Evolutionary conservation across 1,284 basidiomycete genomes (phyloP), one percentile per base, ranked within the genome.

Genomic region (Gomphus bonarii): DNA sequence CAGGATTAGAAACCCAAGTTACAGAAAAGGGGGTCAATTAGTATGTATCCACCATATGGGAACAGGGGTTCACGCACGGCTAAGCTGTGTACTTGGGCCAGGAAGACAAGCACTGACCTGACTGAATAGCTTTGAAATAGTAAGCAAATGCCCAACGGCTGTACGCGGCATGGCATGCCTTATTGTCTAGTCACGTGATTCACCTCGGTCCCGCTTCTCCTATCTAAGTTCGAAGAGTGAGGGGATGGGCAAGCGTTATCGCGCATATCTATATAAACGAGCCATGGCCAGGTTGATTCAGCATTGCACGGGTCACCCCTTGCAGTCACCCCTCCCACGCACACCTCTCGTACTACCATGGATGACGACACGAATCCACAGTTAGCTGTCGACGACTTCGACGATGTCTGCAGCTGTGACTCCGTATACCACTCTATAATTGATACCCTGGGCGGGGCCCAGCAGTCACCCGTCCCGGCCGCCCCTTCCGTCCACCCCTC

Each of bases 381-480:
- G 30, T 16, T 28, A 16, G 56, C 53, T 40, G 42, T 47, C 50
- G 56, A 53, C 35, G 50, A 58, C 48, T 3, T 50, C 48, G 56
- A 58, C 38, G 56, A 52, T 42, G 20, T 33, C 30, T 58, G 56
- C 14, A 58, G 49, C 50, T 58, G 33, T 52, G 56, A 53, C 25
- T 52, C 56, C 47, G 35, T 58, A 40, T 58, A 58, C 42, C 56
- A 52, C 18, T 52, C 56, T 47, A 30, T 53, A 22, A 52, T 42
- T 28, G 50, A 58, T 44, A 50, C 50, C 56, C 49, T 58, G n/a
- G 54, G 36, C 46, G 33, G 50, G 30, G 18, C 35, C 31, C 42
- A 43, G 49, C n/a, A n/a, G n/a, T n/a, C 50, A 51, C 38, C 56
- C 50, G 36, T 43, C 20, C 36, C 51, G 30, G 20, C 36, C 51